Percentiles rank a stretch among this genome's conserved stretches.
Evolutionary conservation across 148 eudicot genomes (phyloP).

Genomic region (Camellia lanceoleosa): DNA sequence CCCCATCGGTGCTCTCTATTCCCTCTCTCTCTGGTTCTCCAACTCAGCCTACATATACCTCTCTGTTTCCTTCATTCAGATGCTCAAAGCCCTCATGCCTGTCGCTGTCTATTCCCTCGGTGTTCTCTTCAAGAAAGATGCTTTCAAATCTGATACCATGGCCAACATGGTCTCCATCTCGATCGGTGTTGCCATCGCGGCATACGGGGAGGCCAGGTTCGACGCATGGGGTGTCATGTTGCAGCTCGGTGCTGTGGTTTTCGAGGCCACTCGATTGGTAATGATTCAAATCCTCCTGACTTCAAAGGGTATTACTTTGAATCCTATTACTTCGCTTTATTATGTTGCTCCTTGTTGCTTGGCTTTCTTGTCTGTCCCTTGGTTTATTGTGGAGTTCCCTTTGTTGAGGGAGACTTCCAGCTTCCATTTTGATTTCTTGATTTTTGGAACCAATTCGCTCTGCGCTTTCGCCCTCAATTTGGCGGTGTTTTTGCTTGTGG

Average conservation of each 20-base stretch:
- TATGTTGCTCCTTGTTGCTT: conserved; percentile 74
- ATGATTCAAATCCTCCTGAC: conserved; percentile 59
- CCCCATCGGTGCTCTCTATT: conserved; percentile 62
- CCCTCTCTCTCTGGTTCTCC: conserved; percentile 56
- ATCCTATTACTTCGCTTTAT: conserved; percentile 59
- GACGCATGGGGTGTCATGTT: conserved; percentile 61
- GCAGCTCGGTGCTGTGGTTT: conserved; percentile 63
- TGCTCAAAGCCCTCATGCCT: conserved; percentile 77
- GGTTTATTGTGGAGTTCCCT: conserved; percentile 65
- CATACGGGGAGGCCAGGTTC: conserved; percentile 70
- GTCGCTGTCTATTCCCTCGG: conserved; percentile 71
- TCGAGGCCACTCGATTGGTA: conserved; percentile 66
- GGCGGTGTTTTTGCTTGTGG: conserved; percentile 70
- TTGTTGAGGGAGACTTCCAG: conserved; percentile 46
- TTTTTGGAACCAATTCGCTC: conserved; percentile 59
- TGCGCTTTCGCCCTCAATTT: conserved; percentile 74
- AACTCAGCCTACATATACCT: conserved; percentile 69
- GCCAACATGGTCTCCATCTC: conserved; percentile 65
- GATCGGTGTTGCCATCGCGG: conserved; percentile 69
- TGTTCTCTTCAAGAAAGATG: conserved; percentile 53
- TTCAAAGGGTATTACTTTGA: conserved; percentile 56
- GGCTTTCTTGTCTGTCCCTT: conserved; percentile 55
- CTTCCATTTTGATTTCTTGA: conserved; percentile 54
- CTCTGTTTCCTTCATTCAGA: conserved; percentile 69
- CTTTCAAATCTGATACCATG: conserved; percentile 50